Evolutionary conservation across 176 grass and related monocot genomes (phyloP).

Genomic region (Triticum urartu): DNA sequence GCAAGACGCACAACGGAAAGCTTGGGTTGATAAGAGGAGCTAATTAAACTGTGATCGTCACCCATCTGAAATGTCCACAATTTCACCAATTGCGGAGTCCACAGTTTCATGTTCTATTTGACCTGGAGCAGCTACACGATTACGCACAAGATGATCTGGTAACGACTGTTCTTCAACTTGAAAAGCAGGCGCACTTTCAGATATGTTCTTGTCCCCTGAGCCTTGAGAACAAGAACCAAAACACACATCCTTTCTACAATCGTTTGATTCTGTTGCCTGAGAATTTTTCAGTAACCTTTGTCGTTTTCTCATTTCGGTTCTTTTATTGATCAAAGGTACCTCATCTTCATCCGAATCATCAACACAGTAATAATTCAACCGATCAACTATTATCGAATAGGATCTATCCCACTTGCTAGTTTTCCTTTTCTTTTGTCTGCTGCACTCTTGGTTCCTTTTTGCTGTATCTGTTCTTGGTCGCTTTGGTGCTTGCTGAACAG

Average conservation of each 20-base stretch:
- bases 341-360: slow-evolving; percentile 50
- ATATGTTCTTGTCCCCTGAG: neutral
- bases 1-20: neutral
- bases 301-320: slow-evolving; percentile 49
- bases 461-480: slow-evolving; percentile 24
- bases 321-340: slow-evolving; percentile 63
- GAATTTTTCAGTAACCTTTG: slow-evolving; percentile 37
- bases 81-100: slow-evolving; percentile 33
- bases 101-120: neutral
- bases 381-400: slow-evolving; percentile 39
- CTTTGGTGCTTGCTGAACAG: slow-evolving; percentile 34
- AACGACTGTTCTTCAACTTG: neutral
- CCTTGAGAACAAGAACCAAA: slow-evolving; percentile 19
- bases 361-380: slow-evolving; percentile 41
- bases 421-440: slow-evolving; percentile 47
- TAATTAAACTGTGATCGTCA: slow-evolving; percentile 6
- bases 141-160: neutral
- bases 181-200: neutral
- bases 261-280: slow-evolving; percentile 1
- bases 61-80: slow-evolving; percentile 53
- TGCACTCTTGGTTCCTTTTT: slow-evolving; percentile 36
- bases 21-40: neutral
- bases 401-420: slow-evolving; percentile 25
- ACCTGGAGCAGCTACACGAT: slow-evolving; percentile 19
- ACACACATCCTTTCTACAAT: neutral